phyloP scores from a whole-genome alignment of 2,329 filamentous ascomycete genomes.

The Exophiala bonariae region DNA sequence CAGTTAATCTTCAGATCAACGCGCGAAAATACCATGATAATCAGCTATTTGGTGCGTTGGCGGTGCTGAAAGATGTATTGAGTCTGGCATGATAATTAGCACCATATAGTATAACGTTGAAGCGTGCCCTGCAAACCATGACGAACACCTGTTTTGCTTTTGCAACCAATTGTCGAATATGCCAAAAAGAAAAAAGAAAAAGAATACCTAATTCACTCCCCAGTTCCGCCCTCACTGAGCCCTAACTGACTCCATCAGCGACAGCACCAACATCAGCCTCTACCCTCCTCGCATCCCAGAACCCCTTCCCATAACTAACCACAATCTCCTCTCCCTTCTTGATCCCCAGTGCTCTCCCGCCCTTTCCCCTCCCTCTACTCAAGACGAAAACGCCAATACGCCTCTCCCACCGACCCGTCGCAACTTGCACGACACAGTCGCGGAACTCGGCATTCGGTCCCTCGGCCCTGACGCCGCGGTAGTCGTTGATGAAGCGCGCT shows the following conservation, averaged over 20 bases:
- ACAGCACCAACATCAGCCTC: too few relatives aligned
- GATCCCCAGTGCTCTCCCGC: slow-evolving; percentile 34
- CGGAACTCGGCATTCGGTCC: slow-evolving; percentile 42
- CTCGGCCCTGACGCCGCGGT: slow-evolving; percentile 44
- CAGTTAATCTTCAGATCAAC: slow-evolving; percentile 55
- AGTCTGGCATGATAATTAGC: neutral
- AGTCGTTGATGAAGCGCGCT: slow-evolving; percentile 55
- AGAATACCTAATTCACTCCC: too few relatives aligned
- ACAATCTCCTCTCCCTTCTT: slow-evolving; percentile 51
- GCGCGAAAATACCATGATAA: slow-evolving; percentile 56
- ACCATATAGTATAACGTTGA: too few relatives aligned
- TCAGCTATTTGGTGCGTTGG: slow-evolving; percentile 35
- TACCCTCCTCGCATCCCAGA: slow-evolving; percentile 36
- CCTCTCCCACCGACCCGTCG: slow-evolving; percentile 42
- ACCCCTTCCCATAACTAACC: slow-evolving; percentile 56
- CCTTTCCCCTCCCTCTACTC: slow-evolving; percentile 44
- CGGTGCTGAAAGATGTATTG: slow-evolving; percentile 7
- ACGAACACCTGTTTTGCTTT: too few relatives aligned
- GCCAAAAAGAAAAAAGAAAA: too few relatives aligned
- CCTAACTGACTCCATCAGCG: too few relatives aligned
- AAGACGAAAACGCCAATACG: slow-evolving; percentile 54
- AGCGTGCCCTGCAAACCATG: too few relatives aligned
- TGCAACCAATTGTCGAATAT: too few relatives aligned
- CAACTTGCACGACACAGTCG: slow-evolving; percentile 40
- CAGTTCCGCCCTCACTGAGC: too few relatives aligned